Conservation (phyloP, 805 yeast genomes). For the Debaryomyces hansenii region DNA sequence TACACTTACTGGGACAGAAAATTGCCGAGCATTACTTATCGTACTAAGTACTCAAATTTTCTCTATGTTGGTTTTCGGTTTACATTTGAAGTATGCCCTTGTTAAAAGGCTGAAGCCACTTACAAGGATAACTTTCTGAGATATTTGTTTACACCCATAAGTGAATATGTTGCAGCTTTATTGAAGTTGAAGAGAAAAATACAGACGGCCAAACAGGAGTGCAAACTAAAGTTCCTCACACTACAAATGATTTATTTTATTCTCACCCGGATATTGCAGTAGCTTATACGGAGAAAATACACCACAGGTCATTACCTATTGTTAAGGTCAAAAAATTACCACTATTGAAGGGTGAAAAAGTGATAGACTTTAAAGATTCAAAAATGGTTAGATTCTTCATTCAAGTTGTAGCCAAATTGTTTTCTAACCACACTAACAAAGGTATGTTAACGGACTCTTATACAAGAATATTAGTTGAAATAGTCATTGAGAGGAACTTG, state of each 20-base stretch:
- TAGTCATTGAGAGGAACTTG: neutral
- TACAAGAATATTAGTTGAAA: neutral
- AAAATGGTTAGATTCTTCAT: neutral
- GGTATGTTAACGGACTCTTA: constrained; percentile 1
- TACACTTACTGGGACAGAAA: no score
- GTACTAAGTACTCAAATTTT: no score
- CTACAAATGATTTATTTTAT: neutral
- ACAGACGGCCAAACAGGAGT: neutral
- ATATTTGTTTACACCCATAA: neutral
- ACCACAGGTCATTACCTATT: neutral
- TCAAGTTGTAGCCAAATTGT: neutral
- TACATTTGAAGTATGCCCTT: neutral
- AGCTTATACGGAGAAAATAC: neutral
- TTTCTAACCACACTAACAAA: neutral
- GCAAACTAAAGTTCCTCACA: neutral
- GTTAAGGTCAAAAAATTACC: constrained; percentile 1
- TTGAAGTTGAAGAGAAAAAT: neutral
- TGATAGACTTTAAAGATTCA: neutral
- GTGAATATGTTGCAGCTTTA: neutral
- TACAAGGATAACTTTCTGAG: neutral
- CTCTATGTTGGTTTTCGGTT: neutral
- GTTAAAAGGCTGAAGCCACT: neutral
- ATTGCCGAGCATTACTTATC: no score
- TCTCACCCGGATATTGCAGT: constrained; percentile 1
- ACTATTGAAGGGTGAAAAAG: neutral